Base-by-base conservation (phyloP, 176 grass and related monocot genomes). In the Raddia distichophylla region DNA sequence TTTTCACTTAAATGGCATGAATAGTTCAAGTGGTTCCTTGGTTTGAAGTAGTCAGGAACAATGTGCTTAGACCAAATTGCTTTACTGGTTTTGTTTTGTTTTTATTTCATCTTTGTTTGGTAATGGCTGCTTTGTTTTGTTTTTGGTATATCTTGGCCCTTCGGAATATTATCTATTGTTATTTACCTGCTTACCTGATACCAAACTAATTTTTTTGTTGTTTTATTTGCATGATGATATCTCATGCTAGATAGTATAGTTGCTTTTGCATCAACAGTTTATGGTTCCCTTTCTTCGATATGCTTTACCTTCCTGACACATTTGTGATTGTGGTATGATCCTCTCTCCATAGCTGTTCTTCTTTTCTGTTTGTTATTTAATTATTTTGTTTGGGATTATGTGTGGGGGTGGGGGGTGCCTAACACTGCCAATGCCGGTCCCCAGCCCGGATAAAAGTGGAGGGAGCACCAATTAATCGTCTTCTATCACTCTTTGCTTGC, bases 361-460 rank as follows among this genome's bases (percentile, higher is more conserved):
- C n/a, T n/a, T 27, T 72, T 50, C 0, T 34, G 20, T 10, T 6
- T 40, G 10, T 60, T 16, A n/a, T 14, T 52, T 64, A 1, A 57
- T 68, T 37, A 4, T n/a, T 1, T 14, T 3, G 17, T 46, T n/a
- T 3, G 3, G 5, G 16, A n/a, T 5, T 19, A 17, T 45, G 43
- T 65, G 42, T 43, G n/a, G 79, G 71, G 71, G 15, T 35, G 3
- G 42, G 63, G 85, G 60, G 73, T 79, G 86, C 43, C 44, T 83
- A 88, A 88, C 74, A 88, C 86, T 83, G 80, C 86, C 86, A 19
- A 72, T 83, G 86, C 80, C 60, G 80, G 80, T 84, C 80, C 80
- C 80, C 83, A 79, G 80, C 86, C 80, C 86, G 75, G 86, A 83
- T 67, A 78, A 72, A 87, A 82, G 85, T 87, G 78, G 85, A 87